phyloP scores from a whole-genome alignment of 2,329 filamentous ascomycete species.

The Talaromyces sp. region DNA sequence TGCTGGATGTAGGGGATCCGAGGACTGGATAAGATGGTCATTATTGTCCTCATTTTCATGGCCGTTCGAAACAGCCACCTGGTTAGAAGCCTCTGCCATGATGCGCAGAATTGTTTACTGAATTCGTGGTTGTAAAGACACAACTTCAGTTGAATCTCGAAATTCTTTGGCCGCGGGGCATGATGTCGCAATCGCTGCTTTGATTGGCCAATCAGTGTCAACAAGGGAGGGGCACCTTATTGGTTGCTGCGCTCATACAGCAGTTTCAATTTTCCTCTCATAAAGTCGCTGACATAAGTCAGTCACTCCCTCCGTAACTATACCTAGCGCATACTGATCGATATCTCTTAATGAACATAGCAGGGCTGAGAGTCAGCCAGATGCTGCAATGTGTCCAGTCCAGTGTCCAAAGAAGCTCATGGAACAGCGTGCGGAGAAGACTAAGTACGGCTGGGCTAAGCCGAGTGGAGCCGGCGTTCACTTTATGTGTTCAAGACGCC shows the following conservation, averaged over 20 bases:
- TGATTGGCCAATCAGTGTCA: slow-evolving; percentile 17
- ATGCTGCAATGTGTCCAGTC: neutral
- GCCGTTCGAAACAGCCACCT: slow-evolving; percentile 14
- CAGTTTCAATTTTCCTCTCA: neutral
- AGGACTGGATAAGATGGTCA: slow-evolving; percentile 57
- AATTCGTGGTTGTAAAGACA: neutral
- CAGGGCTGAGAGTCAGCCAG: neutral
- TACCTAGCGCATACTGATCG: neutral
- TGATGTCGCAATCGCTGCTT: slow-evolving; percentile 21
- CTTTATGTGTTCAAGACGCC: neutral
- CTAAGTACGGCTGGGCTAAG: slow-evolving; percentile 2
- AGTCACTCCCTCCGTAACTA: neutral
- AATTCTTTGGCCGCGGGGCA: slow-evolving; percentile 14
- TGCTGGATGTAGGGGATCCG: slow-evolving; percentile 80
- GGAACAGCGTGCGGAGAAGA: slow-evolving; percentile 6
- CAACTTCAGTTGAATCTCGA: neutral
- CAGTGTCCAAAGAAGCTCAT: slow-evolving; percentile 8
- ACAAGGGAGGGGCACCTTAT: slow-evolving; percentile 9
- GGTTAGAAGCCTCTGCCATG: slow-evolving; percentile 24
- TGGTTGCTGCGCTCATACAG: neutral
- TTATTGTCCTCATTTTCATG: slow-evolving; percentile 30
- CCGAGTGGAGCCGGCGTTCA: slow-evolving; percentile 5
- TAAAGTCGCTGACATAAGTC: neutral
- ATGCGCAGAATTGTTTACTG: slow-evolving; percentile 13
- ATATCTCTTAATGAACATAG: no score